phyloP scores from a whole-genome alignment of 225 moss, liverwort and hornwort genomes.

The Marchantia paleacea region DNA sequence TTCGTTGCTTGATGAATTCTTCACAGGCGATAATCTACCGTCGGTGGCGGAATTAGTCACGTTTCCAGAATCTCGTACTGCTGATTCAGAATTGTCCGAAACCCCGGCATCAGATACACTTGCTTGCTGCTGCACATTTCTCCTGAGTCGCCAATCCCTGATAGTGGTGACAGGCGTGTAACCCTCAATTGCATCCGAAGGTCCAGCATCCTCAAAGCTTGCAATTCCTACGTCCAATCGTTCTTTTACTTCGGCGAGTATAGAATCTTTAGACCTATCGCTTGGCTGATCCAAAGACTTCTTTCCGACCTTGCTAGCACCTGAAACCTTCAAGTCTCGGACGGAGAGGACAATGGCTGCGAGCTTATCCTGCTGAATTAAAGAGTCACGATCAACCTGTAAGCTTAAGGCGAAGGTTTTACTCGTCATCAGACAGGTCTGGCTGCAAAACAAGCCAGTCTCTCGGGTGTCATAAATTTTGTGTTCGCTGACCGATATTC shows the following conservation, averaged over 20 bases:
- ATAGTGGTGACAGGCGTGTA: slow-evolving; percentile 62
- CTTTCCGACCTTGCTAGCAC: neutral
- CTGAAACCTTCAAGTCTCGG: slow-evolving; percentile 3
- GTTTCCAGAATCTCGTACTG: slow-evolving; percentile 7
- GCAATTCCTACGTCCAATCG: slow-evolving; percentile 26
- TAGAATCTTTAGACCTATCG: slow-evolving; percentile 15
- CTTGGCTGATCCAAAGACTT: slow-evolving; percentile 1
- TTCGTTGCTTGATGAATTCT: neutral
- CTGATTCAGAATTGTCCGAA: neutral
- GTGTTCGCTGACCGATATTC: slow-evolving; percentile 78
- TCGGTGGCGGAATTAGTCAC: neutral
- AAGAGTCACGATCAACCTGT: slow-evolving; percentile 49
- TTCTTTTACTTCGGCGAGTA: slow-evolving; percentile 36
- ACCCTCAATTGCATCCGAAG: slow-evolving; percentile 78
- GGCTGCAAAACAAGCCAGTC: slow-evolving; percentile 66
- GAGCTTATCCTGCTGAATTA: slow-evolving; percentile 36
- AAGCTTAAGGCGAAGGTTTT: slow-evolving; percentile 62
- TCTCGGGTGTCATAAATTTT: slow-evolving; percentile 84
- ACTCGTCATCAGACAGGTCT: slow-evolving; percentile 61
- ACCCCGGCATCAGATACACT: neutral
- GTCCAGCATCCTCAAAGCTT: slow-evolving; percentile 59
- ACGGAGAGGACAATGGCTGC: slow-evolving; percentile 24
- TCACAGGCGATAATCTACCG: neutral
- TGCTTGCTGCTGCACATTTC: slow-evolving; percentile 10
- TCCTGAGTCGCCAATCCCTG: slow-evolving; percentile 22